Base-by-base conservation (phyloP, 495 filamentous ascomycete species). In the Xylaria venustula region DNA sequence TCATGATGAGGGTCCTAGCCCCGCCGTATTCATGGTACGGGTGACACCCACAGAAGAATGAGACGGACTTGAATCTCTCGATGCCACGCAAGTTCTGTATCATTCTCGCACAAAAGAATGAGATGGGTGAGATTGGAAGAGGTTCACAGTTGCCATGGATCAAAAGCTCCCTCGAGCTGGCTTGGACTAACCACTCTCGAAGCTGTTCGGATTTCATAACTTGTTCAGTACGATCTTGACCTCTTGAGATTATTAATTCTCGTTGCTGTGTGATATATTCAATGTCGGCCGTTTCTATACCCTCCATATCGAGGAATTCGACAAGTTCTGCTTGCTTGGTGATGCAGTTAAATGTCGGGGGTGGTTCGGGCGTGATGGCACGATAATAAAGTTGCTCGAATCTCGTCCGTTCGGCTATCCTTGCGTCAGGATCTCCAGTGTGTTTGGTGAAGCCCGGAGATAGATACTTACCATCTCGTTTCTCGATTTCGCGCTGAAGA, bases 41-140 rank as follows among this genome's bases (percentile, higher is more conserved):
- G 12, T 52, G 49, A 23, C 49, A 52, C 2, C 49, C 30, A 17
- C 49, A 52, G 19, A 52, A 52, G 49, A 52, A 52, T 23, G 30
- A n/a, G 30, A 52, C 49, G 1, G 30, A 23, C 19, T 52, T 52
- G 30, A 52, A 52, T 52, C 25, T 52, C 3, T 23, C 49, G 0
- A 52, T 17, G 30, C 30, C 19, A 6, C 30, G 49, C 49, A 52
- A 52, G 49, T 52, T 37, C 30, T 52, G 49, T 28, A 36, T 36
- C 9, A 52, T 4, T 2, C 20, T 52, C 4, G 49, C 17, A 17
- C 30, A 52, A 28, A 52, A 52, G 11, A 52, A 52, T 1, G 49
- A 37, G 8, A 52, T 20, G 22, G 49, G 49, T 3, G 49, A 52
- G 17, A 52, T 28, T n/a, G 30, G 30, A 12, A 52, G 19, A 15